phyloP scores from a whole-genome alignment of 345 rosid genomes.

The Conringia planisiliqua region DNA sequence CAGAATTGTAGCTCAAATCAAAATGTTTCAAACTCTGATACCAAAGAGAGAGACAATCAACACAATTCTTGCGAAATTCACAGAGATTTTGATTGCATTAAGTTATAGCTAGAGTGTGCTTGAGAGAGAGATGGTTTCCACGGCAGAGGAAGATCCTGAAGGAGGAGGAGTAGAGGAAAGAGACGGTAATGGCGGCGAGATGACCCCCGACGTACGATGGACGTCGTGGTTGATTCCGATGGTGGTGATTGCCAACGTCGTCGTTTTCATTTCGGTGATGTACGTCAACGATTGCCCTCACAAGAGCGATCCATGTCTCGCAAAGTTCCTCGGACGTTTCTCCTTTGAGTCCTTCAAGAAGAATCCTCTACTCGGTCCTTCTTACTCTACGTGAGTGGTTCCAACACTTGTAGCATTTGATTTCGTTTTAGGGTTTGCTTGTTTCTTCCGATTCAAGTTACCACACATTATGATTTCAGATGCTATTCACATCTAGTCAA shows the following conservation, averaged over 20 bases:
- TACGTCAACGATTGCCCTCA: constrained; percentile 83
- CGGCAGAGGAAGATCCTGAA: constrained; percentile 19
- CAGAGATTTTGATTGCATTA: not conserved
- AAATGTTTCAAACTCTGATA: not conserved
- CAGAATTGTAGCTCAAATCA: not conserved
- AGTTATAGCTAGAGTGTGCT: not conserved
- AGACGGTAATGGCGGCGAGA: not conserved
- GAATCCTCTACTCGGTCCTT: constrained; percentile 91
- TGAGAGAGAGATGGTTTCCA: constrained; percentile 1
- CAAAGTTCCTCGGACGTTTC: constrained; percentile 65
- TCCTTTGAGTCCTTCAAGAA: constrained; percentile 73
- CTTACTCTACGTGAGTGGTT: constrained; percentile 64
- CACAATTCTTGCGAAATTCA: not conserved
- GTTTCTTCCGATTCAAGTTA: not conserved
- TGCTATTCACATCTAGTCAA: constrained; percentile 2
- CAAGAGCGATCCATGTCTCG: constrained; percentile 49
- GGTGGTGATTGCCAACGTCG: constrained; percentile 65
- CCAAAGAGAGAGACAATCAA: no score
- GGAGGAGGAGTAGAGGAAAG: not conserved
- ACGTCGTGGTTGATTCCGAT: constrained; percentile 81
- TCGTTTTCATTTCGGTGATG: constrained; percentile 63
- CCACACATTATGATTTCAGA: not conserved
- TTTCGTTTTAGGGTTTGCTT: not conserved
- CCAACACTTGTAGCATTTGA: not conserved
- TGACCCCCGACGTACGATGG: constrained; percentile 38